These are phyloP conservation scores for Phaeolepiota aurea DNA, from an alignment of 768 basidiomycete species.

Conservation along the genomic window DNA sequence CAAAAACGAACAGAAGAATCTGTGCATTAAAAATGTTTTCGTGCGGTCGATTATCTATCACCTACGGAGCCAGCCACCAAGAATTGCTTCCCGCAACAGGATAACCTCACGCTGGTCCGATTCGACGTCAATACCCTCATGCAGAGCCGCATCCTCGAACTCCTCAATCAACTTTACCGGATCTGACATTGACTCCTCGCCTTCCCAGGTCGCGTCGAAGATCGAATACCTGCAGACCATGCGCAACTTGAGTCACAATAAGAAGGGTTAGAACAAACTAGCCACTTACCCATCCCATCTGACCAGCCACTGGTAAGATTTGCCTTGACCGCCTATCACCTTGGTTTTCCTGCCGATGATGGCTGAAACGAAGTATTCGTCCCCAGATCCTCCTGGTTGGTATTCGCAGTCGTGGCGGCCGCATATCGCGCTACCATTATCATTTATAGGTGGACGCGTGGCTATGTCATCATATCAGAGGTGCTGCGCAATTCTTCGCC, in stretches of 20 bases:
- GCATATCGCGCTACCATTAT: slow-evolving; percentile 8
- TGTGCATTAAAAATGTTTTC: too few species aligned
- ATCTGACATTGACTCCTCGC: slow-evolving; percentile 18
- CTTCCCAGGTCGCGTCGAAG: slow-evolving; percentile 27
- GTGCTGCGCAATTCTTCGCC: too few species aligned
- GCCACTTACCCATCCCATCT: slow-evolving; percentile 30
- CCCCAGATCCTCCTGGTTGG: slow-evolving; percentile 6
- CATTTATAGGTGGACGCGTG: slow-evolving; percentile 4
- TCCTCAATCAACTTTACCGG: slow-evolving; percentile 17
- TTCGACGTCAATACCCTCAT: slow-evolving; percentile 20
- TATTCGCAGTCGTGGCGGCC: slow-evolving; percentile 19
- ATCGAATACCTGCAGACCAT: slow-evolving; percentile 28
- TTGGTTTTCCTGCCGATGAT: slow-evolving; percentile 23
- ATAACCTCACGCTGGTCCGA: slow-evolving; percentile 13
- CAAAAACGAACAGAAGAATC: too few species aligned
- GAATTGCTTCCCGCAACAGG: slow-evolving; percentile 21
- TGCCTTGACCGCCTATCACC: slow-evolving; percentile 14
- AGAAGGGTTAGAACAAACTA: slow-evolving; percentile 2
- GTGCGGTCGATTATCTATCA: too few species aligned
- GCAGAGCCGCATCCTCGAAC: slow-evolving; percentile 18
- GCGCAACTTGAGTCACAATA: neutral
- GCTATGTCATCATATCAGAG: slow-evolving; percentile 1
- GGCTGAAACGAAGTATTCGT: slow-evolving; percentile 21
- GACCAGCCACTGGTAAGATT: slow-evolving; percentile 22
- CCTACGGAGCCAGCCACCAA: slow-evolving; percentile 24